Base-by-base conservation (phyloP, 2,329 filamentous ascomycete species). In the Raffaelea ambrosiae region DNA sequence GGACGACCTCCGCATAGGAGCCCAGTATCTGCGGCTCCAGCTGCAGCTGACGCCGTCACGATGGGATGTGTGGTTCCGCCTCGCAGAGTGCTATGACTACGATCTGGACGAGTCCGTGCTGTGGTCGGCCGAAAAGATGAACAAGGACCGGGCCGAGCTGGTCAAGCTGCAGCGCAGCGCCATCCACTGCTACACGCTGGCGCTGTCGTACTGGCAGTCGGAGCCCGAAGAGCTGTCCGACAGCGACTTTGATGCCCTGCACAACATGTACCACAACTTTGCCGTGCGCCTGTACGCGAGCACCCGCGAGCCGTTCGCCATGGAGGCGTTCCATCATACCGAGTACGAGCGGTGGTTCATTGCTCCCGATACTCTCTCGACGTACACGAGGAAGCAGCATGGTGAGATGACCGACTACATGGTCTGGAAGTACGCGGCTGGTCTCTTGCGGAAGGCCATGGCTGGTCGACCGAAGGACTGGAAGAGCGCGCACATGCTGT, bases 101-200 rank as follows among this genome's bases (percentile, higher is more conserved):
- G 88, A 94, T 57, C 70, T 95, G 14, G 89, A 95, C 53, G 89
- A 95, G 63, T 80, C 83, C 7, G 86, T 94, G 5, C 78, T 90
- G 5, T 95, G 89, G 89, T 86, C 84, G 19, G 86, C 88, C 1
- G 88, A 95, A 56, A 95, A 94, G 64, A 83, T 95, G 66, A 95
- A 95, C 65, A 91, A 86, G 61, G 84, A 85, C 57, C 81, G 85
- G 48, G 68, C 71, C 4, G 88, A 94, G 49, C 66, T 95, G 40
- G 76, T 88, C 21, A 81, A 79, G 45, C 77, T 86, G 51, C 88
- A 95, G 62, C 79, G 88, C 29, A 81, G 80, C 57, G 83, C 88
- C 1, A 90, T 95, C 41, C 88, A 95, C 62, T 91, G 87, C 61
- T 88, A 86, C 57, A 79, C 74, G 0, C 67, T 81, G 36, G 77